Evolutionary conservation across 2,329 filamentous ascomycete genomes (phyloP), one percentile per base, ranked within the genome.

Genomic region (Xylaria sp.): DNA sequence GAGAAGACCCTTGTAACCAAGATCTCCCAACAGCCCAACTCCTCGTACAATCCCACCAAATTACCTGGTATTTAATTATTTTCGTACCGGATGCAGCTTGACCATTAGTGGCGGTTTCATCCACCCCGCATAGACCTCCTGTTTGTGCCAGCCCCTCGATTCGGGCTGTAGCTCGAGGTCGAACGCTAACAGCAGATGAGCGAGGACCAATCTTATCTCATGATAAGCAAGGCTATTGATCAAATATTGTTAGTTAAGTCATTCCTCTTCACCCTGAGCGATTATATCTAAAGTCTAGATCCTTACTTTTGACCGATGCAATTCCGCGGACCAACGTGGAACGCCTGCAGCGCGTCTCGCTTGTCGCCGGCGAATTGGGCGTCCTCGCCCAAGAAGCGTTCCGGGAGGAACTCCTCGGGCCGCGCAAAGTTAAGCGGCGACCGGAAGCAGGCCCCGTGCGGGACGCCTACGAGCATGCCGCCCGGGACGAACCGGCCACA

Each of bases 141-240:
- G 35, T 13, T 38, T n/a, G 35, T n/a, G 15, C 35, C 35, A 38
- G 35, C 17, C 17, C 15, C n/a, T 19, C 6, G 37, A 40, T 10
- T 38, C 35, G 35, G 35, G 35, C 15, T n/a, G 35, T 38, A n/a
- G 43, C 31, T 47, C 53, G 8, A 55, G 33, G 29, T 55, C 53
- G 11, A 55, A 55, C 19, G 47, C 17, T 33, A 33, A 55, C 21
- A 37, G 17, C 11, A 55, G n/a, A n/a, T 55, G 35, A 3, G 41
- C 23, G 11, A 55, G n/a, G 31, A 55, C 46, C 11, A 57, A 29
- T 21, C 41, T 44, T 5, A 55, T 37, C 43, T 55, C 53, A 8
- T 38, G 17, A 29, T 55, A 19, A 13, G 53, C 53, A 3, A 55
- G 35, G 23, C 47, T 35, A n/a, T 35, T 23, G 19, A 4, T 43